A percentile compares a stretch with the other conserved stretches of the same genome.
Evolutionary conservation across 768 basidiomycete genomes (phyloP).

Genomic region (Agaricus blazei): DNA sequence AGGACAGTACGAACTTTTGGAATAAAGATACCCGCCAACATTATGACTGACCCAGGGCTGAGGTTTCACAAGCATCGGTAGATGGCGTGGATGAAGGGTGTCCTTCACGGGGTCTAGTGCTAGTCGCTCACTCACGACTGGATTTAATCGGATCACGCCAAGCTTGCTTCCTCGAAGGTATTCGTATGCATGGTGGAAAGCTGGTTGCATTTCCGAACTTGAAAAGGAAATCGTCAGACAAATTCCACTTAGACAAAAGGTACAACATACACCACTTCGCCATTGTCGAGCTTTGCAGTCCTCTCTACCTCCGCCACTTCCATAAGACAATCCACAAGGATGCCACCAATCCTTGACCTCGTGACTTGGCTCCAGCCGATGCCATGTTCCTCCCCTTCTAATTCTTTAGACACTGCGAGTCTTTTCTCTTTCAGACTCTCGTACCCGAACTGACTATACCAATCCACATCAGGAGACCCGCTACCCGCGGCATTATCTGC

Average conservation of each 20-base stretch:
- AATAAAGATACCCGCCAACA: slow-evolving; percentile 81
- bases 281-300: slow-evolving; percentile 48
- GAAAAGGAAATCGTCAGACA: slow-evolving; percentile 1
- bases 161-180: slow-evolving; percentile 90
- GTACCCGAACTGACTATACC: slow-evolving; percentile 60
- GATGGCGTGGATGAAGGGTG: slow-evolving; percentile 84
- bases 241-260: slow-evolving; percentile 1
- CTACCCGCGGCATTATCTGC: not conserved
- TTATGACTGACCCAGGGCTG: slow-evolving; percentile 78
- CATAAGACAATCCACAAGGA: slow-evolving; percentile 80
- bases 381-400: slow-evolving; percentile 69
- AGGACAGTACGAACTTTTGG: slow-evolving; percentile 47
- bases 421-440: slow-evolving; percentile 57
- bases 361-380: slow-evolving; percentile 77
- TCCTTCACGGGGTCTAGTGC: slow-evolving; percentile 66
- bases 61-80: slow-evolving; percentile 93
- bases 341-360: slow-evolving; percentile 74
- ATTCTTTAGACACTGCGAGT: slow-evolving; percentile 57
- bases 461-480: slow-evolving; percentile 19
- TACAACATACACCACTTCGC: slow-evolving; percentile 51
- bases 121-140: slow-evolving; percentile 69
- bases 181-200: slow-evolving; percentile 90
- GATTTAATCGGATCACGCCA: slow-evolving; percentile 88
- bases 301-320: slow-evolving; percentile 75
- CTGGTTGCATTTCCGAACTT: slow-evolving; percentile 78